Evolutionary conservation across 2,329 filamentous ascomycete species (phyloP).

Genomic region (Nigrospora osmanthi): DNA sequence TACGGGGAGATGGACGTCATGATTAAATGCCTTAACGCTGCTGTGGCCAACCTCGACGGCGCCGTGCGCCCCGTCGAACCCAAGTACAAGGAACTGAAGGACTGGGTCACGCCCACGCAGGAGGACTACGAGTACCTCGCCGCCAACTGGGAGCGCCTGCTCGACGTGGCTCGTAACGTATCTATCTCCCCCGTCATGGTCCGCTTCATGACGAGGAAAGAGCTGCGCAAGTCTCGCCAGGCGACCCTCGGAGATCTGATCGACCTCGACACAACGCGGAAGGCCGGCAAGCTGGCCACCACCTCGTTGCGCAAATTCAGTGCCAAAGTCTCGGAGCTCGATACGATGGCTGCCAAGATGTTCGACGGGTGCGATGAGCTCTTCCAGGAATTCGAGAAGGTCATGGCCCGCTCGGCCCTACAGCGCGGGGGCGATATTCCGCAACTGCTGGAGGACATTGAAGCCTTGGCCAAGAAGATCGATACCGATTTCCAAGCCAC

Average conservation of each 20-base stretch:
- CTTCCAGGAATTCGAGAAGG: constrained; percentile 55
- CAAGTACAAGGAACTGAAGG: constrained; percentile 62
- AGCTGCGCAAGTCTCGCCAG: constrained; percentile 34
- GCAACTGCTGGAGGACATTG: constrained; percentile 74
- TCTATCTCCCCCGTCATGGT: constrained; percentile 60
- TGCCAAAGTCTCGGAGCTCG: constrained; percentile 51
- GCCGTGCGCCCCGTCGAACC: constrained; percentile 66
- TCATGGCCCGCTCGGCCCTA: constrained; percentile 44
- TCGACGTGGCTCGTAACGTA: constrained; percentile 56
- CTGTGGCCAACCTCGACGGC: constrained; percentile 74
- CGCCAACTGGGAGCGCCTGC: constrained; percentile 59
- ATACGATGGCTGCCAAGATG: constrained; percentile 51
- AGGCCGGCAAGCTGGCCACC: constrained; percentile 59
- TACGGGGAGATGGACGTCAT: constrained; percentile 71
- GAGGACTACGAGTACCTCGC: constrained; percentile 60
- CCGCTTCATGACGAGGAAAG: constrained; percentile 51
- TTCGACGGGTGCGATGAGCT: constrained; percentile 54
- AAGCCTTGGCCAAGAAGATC: constrained; percentile 79
- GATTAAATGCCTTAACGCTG: constrained; percentile 72
- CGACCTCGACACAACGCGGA: constrained; percentile 63
- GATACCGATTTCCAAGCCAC: constrained; percentile 77
- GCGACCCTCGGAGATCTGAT: constrained; percentile 68
- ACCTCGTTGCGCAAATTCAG: constrained; percentile 52
- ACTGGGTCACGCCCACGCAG: constrained; percentile 61
- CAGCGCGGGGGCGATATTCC: constrained; percentile 54